Evolutionary conservation across 345 rosid species (phyloP).

Genomic region (Rhizophora mangle): DNA sequence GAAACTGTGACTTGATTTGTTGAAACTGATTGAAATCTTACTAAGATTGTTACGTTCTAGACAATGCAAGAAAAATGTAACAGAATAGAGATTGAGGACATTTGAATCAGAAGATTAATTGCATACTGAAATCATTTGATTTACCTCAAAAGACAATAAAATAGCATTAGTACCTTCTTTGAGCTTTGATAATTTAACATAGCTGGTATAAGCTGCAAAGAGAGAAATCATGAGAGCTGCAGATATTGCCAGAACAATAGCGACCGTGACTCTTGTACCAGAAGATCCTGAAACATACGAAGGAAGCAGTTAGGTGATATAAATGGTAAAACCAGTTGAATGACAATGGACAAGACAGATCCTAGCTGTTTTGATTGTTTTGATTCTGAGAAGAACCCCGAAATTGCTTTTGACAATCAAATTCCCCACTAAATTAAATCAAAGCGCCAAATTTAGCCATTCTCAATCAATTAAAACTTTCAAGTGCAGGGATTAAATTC

Average conservation of each 20-base stretch:
- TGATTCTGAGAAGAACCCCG: too few relatives aligned
- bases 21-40: slow-evolving; percentile 20
- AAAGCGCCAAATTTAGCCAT: too few relatives aligned
- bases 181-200: slow-evolving; percentile 23
- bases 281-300: slow-evolving; percentile 23
- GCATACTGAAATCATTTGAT: not conserved
- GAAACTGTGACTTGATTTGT: slow-evolving; percentile 30
- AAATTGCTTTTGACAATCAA: too few relatives aligned
- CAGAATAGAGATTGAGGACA: not conserved
- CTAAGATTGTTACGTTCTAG: slow-evolving; percentile 30
- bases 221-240: slow-evolving; percentile 37
- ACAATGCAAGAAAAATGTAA: not conserved
- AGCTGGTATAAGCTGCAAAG: slow-evolving; percentile 30
- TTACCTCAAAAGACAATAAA: not conserved
- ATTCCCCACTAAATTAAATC: too few relatives aligned
- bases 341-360: not conserved
- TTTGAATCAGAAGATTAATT: not conserved
- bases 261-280: slow-evolving; percentile 21
- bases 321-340: not conserved
- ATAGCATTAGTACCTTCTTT: slow-evolving; percentile 34
- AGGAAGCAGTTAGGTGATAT: not conserved
- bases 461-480: too few relatives aligned
- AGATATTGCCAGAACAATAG: slow-evolving; percentile 28
- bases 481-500: too few relatives aligned
- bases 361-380: too few relatives aligned